phyloP scores from a whole-genome alignment of 2,329 filamentous ascomycete genomes.

The Arthroderma sp. region DNA sequence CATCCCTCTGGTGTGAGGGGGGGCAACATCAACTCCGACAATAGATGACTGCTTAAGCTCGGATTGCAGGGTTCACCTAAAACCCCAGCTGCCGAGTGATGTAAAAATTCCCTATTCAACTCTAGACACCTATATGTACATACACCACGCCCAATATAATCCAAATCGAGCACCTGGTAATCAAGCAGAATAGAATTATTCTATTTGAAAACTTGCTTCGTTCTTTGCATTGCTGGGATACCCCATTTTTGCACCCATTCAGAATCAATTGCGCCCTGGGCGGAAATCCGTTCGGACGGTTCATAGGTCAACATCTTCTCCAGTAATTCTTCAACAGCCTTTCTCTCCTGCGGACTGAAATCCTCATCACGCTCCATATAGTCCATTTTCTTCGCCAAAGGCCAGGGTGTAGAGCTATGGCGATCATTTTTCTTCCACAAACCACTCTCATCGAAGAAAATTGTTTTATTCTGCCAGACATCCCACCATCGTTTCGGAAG shows the following conservation, averaged over 20 bases:
- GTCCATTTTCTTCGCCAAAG: background rate
- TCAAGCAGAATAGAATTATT: background rate
- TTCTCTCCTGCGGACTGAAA: background rate
- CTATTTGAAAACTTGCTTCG: background rate
- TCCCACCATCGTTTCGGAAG: slow-evolving; percentile 7
- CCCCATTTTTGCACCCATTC: slow-evolving; percentile 7
- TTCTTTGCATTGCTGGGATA: background rate
- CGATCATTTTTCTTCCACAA: slow-evolving; percentile 1
- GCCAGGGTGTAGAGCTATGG: background rate
- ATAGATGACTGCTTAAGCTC: no score
- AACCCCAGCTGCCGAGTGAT: no score
- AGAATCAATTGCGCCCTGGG: background rate
- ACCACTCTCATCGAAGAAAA: slow-evolving; percentile 6
- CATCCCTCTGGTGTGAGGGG: no score
- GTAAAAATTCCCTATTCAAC: no score
- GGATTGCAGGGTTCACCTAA: no score
- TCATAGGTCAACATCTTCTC: slow-evolving; percentile 5
- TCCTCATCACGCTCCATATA: background rate
- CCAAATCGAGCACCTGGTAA: no score
- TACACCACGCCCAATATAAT: no score
- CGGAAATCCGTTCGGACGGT: slow-evolving; percentile 1
- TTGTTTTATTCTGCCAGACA: slow-evolving; percentile 1
- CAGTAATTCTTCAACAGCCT: background rate
- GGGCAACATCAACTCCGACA: no score
- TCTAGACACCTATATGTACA: no score